Percentiles rank a stretch among this genome's conserved stretches.
Conservation (phyloP, 1,284 basidiomycete species). For the Moesziomyces globuligerus region DNA sequence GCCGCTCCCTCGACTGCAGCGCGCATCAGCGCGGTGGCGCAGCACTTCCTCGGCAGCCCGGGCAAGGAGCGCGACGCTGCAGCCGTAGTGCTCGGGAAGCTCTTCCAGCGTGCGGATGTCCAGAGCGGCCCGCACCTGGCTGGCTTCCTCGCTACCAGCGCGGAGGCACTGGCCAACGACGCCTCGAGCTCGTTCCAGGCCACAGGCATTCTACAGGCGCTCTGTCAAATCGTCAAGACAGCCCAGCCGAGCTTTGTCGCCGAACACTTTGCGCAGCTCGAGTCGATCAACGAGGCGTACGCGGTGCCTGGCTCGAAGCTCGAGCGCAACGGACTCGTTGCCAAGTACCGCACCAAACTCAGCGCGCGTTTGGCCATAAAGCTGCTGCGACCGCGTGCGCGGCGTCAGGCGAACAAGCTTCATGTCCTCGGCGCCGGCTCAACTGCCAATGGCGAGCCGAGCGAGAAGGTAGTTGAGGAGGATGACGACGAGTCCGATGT, state of each 20-base stretch:
- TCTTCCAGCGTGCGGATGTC: slow-evolving; percentile 75
- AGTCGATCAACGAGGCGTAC: slow-evolving; percentile 51
- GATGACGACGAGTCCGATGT: slow-evolving; percentile 74
- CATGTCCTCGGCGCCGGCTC: slow-evolving; percentile 14
- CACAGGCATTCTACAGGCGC: slow-evolving; percentile 78
- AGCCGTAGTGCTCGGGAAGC: slow-evolving; percentile 77
- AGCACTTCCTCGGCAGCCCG: slow-evolving; percentile 74
- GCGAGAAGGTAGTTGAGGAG: neutral
- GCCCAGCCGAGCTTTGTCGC: slow-evolving; percentile 60
- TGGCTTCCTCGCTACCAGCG: slow-evolving; percentile 16
- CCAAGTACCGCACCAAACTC: slow-evolving; percentile 63
- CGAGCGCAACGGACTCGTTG: slow-evolving; percentile 43
- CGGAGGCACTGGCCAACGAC: slow-evolving; percentile 6
- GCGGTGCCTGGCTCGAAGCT: slow-evolving; percentile 61
- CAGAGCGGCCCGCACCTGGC: slow-evolving; percentile 15
- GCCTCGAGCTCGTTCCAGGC: slow-evolving; percentile 57
- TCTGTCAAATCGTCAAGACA: slow-evolving; percentile 79
- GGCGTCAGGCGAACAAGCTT: slow-evolving; percentile 23
- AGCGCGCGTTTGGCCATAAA: slow-evolving; percentile 57
- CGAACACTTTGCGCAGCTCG: slow-evolving; percentile 27
- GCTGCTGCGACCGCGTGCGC: slow-evolving; percentile 42
- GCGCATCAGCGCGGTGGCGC: slow-evolving; percentile 74
- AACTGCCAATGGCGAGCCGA: too few species aligned
- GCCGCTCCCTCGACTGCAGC: slow-evolving; percentile 69
- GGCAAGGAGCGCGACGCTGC: slow-evolving; percentile 84